Base-by-base conservation (phyloP, 2,329 filamentous ascomycete species). In the Zymoseptoria crescenta region DNA sequence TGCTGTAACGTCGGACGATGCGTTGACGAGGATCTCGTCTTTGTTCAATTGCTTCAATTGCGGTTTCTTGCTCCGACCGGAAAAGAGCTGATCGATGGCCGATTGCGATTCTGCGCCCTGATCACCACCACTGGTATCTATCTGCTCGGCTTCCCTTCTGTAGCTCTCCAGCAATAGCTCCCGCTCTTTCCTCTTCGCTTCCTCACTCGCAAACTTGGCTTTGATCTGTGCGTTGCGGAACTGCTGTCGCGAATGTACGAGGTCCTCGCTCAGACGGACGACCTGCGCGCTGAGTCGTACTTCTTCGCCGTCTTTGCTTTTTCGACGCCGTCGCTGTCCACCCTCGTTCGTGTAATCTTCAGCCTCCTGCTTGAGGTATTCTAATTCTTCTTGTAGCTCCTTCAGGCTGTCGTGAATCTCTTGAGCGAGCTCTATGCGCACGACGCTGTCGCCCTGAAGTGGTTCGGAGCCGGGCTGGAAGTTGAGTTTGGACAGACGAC, bases 211-310 rank as follows among this genome's bases (percentile, higher is more conserved):
- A 64, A 85, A 83, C 73, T 90, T 93, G 20, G 91, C 91, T 27
- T 83, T 79, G 56, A 96, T 77, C 69, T 95, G 89, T 10, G 93
- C 92, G 72, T 85, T 87, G 65, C 92, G 87, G 74, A 95, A 96
- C 30, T 85, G 82, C 35, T 80, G 77, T 60, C 90, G 76, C 49
- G 82, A 80, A 62, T 81, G 84, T 59, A 84, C 85, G 50, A 96
- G 74, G 67, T 96, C 91, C 59, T 83, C 81, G 10, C 79, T 81
- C 55, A 94, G 75, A 60, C 87, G 83, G 59, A 82, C 82, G 19
- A 88, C 80, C 49, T 87, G 82, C 19, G 89, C 85, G 64, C 82
- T 79, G 55, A 95, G 73, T 55, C 87, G 81, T 55, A 82, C 81
- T 72, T 62, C 60, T 54, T 69, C 85, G 59, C 81, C 81, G 61